These are phyloP conservation scores for Bocquillonia castaneifolia DNA, from an alignment of 441 rosid species.

Conservation along the genomic window DNA sequence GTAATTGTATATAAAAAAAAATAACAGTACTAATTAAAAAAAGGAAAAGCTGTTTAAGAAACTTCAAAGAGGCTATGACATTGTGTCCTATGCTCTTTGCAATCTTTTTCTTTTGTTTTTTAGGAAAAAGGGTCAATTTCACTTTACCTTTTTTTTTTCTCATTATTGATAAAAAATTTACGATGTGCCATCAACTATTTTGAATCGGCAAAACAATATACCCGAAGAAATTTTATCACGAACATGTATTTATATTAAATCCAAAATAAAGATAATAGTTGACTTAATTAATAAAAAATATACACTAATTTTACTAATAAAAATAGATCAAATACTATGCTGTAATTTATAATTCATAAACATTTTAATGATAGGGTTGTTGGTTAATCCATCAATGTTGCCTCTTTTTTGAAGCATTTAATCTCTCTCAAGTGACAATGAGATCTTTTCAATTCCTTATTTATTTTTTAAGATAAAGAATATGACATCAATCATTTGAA, in stretches of 20 bases:
- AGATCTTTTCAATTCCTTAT: neutral
- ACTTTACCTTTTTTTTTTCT: neutral
- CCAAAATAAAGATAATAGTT: no score
- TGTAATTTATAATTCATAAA: no score
- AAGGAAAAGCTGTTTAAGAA: conserved; percentile 18
- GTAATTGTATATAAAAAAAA: no score
- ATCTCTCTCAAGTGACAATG: neutral
- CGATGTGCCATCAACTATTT: neutral
- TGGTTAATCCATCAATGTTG: conserved; percentile 3
- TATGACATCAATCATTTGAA: conserved; percentile 8
- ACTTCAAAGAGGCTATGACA: conserved; percentile 17
- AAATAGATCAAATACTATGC: no score
- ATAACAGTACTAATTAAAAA: no score
- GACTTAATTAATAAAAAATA: no score
- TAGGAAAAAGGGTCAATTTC: conserved; percentile 2
- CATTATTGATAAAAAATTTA: neutral
- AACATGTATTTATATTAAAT: no score
- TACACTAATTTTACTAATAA: no score
- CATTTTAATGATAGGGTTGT: neutral
- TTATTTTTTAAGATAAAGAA: conserved; percentile 12
- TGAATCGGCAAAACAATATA: no score
- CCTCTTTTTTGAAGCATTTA: neutral
- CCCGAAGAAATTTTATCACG: no score
- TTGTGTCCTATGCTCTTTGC: neutral
- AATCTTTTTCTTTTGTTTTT: conserved; percentile 2